Percentiles rank a stretch among this genome's conserved stretches.
These are phyloP conservation scores for Psilocybe subaeruginosa DNA, from an alignment of 768 basidiomycete species.

Conservation along the genomic window DNA sequence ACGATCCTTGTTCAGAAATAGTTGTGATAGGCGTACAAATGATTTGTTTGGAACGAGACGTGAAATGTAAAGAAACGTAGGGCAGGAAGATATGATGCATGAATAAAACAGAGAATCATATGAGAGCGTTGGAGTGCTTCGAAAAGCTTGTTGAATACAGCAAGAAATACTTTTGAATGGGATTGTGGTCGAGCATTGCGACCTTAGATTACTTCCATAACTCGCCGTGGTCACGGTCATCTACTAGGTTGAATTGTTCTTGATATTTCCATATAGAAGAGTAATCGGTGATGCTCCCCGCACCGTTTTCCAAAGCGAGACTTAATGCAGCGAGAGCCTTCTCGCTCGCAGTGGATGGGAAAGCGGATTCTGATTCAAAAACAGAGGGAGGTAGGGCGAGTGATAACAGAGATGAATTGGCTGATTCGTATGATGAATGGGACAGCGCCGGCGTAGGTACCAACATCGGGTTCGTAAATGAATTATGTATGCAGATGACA, in stretches of 20 bases:
- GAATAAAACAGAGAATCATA: not conserved
- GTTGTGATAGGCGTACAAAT: slow-evolving; percentile 7
- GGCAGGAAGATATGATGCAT: not conserved
- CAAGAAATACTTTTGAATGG: too few species aligned
- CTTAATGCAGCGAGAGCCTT: slow-evolving; percentile 27
- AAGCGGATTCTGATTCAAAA: not conserved
- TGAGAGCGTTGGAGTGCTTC: too few species aligned
- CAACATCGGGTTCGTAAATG: not conserved
- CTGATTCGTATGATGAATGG: slow-evolving; percentile 15
- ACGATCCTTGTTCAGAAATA: not conserved
- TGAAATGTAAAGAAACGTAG: not conserved
- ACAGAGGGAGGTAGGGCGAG: slow-evolving; percentile 14
- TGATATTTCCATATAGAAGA: slow-evolving; percentile 23
- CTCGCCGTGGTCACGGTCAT: slow-evolving; percentile 23
- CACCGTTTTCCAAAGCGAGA: slow-evolving; percentile 30
- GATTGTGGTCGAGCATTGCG: not conserved
- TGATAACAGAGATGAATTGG: slow-evolving; percentile 21
- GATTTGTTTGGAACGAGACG: not conserved
- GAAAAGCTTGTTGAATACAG: too few species aligned
- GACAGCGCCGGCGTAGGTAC: slow-evolving; percentile 11
- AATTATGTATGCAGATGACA: not conserved
- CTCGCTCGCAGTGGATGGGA: slow-evolving; percentile 17
- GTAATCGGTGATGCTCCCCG: slow-evolving; percentile 33
- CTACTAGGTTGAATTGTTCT: slow-evolving; percentile 19
- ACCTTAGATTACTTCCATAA: slow-evolving; percentile 22